phyloP scores from a whole-genome alignment of 306 rosid species.

The Astragalus glycyphyllos region DNA sequence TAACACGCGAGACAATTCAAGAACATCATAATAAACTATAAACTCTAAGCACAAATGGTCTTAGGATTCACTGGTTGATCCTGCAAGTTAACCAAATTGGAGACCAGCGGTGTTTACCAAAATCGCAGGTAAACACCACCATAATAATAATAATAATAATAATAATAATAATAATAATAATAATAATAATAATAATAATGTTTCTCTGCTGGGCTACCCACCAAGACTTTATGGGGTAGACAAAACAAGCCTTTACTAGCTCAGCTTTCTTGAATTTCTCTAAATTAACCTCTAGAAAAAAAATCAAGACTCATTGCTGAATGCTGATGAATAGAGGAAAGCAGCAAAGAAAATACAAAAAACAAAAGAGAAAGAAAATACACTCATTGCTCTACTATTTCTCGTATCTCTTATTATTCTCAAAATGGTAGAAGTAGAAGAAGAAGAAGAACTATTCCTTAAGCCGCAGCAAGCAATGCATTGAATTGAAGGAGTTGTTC shows the following conservation, averaged over 20 bases:
- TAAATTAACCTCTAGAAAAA: constrained; percentile 41
- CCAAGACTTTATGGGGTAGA: constrained; percentile 37
- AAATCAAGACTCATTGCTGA: constrained; percentile 49
- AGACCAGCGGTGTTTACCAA: no score
- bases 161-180: no score
- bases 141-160: no score
- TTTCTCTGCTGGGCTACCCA: constrained; percentile 49
- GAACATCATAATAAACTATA: no score
- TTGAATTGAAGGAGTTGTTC: constrained; percentile 62
- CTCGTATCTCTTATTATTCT: constrained; percentile 42
- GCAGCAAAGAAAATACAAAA: constrained; percentile 41
- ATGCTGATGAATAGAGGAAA: constrained; percentile 43
- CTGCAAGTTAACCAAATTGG: no score
- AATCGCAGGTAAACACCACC: no score
- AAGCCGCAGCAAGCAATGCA: constrained; percentile 48
- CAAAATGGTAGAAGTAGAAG: constrained; percentile 46
- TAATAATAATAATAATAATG: constrained; percentile 8
- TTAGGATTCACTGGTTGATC: no score
- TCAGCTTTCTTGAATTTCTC: constrained; percentile 56
- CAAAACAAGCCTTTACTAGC: constrained; percentile 35
- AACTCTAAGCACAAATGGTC: no score
- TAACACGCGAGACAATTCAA: no score
- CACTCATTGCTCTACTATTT: constrained; percentile 21
- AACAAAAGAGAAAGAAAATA: constrained; percentile 20
- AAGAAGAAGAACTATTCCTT: constrained; percentile 53